These are phyloP conservation scores for Starmera dryadoides DNA, from an alignment of 805 yeast species.

Conservation along the genomic window DNA sequence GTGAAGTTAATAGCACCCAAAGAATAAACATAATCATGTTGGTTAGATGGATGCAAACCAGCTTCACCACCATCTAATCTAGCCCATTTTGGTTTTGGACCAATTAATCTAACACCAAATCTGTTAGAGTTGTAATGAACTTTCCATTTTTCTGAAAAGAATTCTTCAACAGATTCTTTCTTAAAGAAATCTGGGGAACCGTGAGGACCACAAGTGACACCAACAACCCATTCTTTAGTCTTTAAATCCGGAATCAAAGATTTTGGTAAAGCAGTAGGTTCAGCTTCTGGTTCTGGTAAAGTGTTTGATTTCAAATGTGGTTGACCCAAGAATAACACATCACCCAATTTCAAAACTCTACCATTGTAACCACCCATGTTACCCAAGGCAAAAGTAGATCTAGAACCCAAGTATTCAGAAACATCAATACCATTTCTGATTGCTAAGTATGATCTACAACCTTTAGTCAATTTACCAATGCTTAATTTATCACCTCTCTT, in stretches of 20 bases:
- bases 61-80: conserved; percentile 96
- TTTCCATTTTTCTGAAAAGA: conserved; percentile 80
- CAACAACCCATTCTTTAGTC: conserved; percentile 63
- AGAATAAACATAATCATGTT: conserved; percentile 95
- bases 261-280: conserved; percentile 52
- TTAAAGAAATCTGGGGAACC: conserved; percentile 95
- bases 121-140: conserved; percentile 96
- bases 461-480: conserved; percentile 75
- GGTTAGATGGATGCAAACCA: conserved; percentile 97
- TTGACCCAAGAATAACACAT: conserved; percentile 80
- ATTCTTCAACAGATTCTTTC: conserved; percentile 63
- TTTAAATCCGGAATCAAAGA: conserved; percentile 27
- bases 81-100: conserved; percentile 97
- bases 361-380: conserved; percentile 93
- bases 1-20: conserved; percentile 96
- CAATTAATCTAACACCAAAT: conserved; percentile 90
- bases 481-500: conserved; percentile 68
- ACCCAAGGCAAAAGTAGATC: conserved; percentile 94
- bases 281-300: conserved; percentile 64
- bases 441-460: conserved; percentile 87
- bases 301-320: conserved; percentile 61
- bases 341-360: conserved; percentile 85
- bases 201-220: conserved; percentile 96
- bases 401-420: conserved; percentile 89
- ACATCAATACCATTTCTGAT: conserved; percentile 92